phyloP scores from a whole-genome alignment of 1,139 yeast genomes.

The Geotrichum carabidarum region DNA sequence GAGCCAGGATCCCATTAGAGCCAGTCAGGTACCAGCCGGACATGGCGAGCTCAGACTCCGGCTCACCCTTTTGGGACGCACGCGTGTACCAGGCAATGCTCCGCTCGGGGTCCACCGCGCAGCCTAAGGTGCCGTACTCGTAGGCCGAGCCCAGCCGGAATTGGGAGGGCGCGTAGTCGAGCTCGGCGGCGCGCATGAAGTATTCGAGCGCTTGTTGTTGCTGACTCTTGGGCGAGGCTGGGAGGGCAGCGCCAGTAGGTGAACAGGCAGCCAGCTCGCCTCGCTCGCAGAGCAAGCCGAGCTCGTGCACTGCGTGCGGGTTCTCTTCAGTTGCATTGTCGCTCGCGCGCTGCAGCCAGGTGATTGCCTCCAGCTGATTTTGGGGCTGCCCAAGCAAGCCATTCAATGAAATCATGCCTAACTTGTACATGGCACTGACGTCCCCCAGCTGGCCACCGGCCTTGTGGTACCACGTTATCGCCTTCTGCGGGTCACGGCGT shows the following conservation, averaged over 20 bases:
- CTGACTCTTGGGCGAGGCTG: neutral
- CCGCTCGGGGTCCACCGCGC: conserved; percentile 62
- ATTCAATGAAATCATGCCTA: conserved; percentile 56
- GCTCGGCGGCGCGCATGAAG: conserved; percentile 71
- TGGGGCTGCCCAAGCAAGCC: conserved; percentile 45
- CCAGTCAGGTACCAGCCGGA: conserved; percentile 93
- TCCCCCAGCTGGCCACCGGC: conserved; percentile 61
- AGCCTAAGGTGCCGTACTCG: conserved; percentile 73
- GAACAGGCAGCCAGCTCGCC: conserved; percentile 33
- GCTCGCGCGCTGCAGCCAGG: conserved; percentile 55
- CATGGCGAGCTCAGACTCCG: conserved; percentile 82
- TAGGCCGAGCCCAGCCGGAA: conserved; percentile 81
- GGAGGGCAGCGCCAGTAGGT: conserved; percentile 44
- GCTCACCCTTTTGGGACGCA: conserved; percentile 66
- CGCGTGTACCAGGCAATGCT: conserved; percentile 87
- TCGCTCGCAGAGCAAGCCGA: conserved; percentile 69
- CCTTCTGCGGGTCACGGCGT: conserved; percentile 42
- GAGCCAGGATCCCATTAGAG: conserved; percentile 59
- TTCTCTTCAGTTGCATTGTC: conserved; percentile 42
- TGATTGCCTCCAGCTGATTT: conserved; percentile 47
- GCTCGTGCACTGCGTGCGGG: conserved; percentile 56
- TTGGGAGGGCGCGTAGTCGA: conserved; percentile 75
- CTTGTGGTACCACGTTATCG: conserved; percentile 49
- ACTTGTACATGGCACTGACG: conserved; percentile 58
- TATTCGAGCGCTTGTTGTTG: conserved; percentile 57